Evolutionary conservation across 805 yeast species (phyloP).

Genomic region (Komagataella kurtzmanii): DNA sequence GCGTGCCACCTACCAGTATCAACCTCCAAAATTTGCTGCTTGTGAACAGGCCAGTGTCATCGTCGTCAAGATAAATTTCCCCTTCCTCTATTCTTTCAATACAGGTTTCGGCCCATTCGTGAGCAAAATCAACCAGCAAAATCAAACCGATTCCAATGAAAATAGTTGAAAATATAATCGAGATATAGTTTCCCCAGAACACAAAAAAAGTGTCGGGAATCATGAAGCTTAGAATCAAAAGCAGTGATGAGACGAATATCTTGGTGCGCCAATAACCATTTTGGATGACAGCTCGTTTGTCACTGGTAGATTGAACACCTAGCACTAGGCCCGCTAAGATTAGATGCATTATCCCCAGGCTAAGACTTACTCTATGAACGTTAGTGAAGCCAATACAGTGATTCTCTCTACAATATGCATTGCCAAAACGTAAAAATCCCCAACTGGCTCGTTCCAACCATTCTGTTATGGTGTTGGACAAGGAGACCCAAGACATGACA

Average conservation of each 20-base stretch:
- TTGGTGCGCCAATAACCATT: constrained; percentile 89
- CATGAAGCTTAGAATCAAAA: constrained; percentile 52
- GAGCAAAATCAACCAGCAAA: constrained; percentile 90
- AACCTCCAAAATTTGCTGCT: constrained; percentile 54
- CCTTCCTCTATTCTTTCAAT: constrained; percentile 81
- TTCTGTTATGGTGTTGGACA: constrained; percentile 65
- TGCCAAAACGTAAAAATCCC: constrained; percentile 49
- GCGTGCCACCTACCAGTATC: constrained; percentile 75
- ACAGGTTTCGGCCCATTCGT: constrained; percentile 97
- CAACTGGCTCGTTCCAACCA: constrained; percentile 61
- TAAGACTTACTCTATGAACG: constrained; percentile 85
- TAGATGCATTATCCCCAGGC: constrained; percentile 71
- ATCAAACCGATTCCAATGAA: constrained; percentile 86
- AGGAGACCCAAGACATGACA: constrained; percentile 81
- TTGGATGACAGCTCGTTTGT: constrained; percentile 73
- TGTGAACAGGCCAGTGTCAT: constrained; percentile 22
- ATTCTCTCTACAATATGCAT: constrained; percentile 57
- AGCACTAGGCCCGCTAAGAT: constrained; percentile 51
- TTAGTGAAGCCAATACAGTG: constrained; percentile 84
- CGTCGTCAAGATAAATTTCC: constrained; percentile 36
- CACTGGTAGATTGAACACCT: constrained; percentile 64
- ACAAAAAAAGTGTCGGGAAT: constrained; percentile 83
- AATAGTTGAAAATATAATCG: constrained; percentile 71
- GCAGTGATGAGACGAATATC: constrained; percentile 39
- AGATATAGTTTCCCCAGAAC: constrained; percentile 82